A percentile compares a stretch with the other conserved stretches of the same genome.
These are phyloP conservation scores for Sordariomycetes sp. DNA, from an alignment of 2,329 filamentous ascomycete genomes.

Conservation along the genomic window DNA sequence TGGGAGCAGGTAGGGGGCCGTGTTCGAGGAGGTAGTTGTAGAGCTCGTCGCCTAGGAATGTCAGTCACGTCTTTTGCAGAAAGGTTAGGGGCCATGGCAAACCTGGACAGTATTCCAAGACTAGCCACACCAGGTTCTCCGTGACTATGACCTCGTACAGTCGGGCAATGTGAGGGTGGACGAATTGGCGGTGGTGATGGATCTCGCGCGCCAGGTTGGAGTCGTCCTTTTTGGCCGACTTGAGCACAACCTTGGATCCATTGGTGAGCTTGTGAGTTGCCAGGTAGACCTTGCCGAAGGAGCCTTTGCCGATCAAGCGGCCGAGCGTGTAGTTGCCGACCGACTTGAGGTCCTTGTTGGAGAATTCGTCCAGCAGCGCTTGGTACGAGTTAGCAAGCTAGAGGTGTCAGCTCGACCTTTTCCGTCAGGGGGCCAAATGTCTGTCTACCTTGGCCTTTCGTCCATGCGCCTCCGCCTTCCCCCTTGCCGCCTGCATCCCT, in stretches of 20 bases:
- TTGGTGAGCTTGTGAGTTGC: slow-evolving; percentile 96
- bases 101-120: slow-evolving; percentile 93
- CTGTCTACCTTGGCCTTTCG: slow-evolving; percentile 49
- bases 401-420: neutral
- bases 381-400: slow-evolving; percentile 96
- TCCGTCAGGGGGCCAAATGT: neutral
- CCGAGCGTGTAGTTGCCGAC: slow-evolving; percentile 95
- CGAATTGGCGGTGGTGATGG: slow-evolving; percentile 95
- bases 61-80: neutral
- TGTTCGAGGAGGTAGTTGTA: slow-evolving; percentile 92
- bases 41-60: slow-evolving; percentile 67
- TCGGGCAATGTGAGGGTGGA: slow-evolving; percentile 93
- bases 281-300: slow-evolving; percentile 96
- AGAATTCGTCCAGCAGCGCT: slow-evolving; percentile 92
- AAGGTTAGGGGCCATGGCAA: slow-evolving; percentile 15
- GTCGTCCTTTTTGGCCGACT: slow-evolving; percentile 93
- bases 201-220: slow-evolving; percentile 94
- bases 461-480: slow-evolving; percentile 47
- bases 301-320: slow-evolving; percentile 89
- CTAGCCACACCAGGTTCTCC: slow-evolving; percentile 89
- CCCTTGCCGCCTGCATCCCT: slow-evolving; percentile 45
- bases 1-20: slow-evolving; percentile 72
- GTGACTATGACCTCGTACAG: slow-evolving; percentile 98
- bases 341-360: slow-evolving; percentile 77
- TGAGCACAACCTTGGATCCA: slow-evolving; percentile 98